These are phyloP conservation scores for Leptographium lundbergii DNA, from an alignment of 2,329 filamentous ascomycete species.

Conservation along the genomic window DNA sequence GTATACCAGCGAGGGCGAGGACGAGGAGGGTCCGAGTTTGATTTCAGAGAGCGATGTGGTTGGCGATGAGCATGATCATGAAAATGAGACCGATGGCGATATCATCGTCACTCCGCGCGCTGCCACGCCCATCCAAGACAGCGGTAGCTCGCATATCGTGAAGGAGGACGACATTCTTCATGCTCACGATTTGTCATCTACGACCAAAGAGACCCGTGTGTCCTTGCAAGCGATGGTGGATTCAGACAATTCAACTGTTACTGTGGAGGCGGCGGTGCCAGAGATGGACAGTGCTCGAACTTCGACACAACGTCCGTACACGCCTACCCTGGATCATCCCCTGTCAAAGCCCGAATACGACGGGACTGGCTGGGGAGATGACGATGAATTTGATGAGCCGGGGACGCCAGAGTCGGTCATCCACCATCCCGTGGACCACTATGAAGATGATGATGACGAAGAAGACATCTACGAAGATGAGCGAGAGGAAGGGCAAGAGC, in stretches of 20 bases:
- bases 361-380: slow-evolving; percentile 47
- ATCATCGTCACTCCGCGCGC: slow-evolving; percentile 37
- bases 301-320: slow-evolving; percentile 29
- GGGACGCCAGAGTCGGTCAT: slow-evolving; percentile 85
- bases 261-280: slow-evolving; percentile 14
- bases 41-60: slow-evolving; percentile 25
- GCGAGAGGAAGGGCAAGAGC: background rate
- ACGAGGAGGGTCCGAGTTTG: slow-evolving; percentile 10
- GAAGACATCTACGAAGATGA: slow-evolving; percentile 6
- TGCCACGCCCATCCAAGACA: slow-evolving; percentile 23
- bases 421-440: slow-evolving; percentile 51
- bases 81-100: slow-evolving; percentile 29
- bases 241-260: slow-evolving; percentile 25
- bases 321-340: slow-evolving; percentile 35
- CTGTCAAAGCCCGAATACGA: slow-evolving; percentile 51
- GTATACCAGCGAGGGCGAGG: slow-evolving; percentile 15
- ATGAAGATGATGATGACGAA: slow-evolving; percentile 3
- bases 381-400: slow-evolving; percentile 45
- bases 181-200: slow-evolving; percentile 2
- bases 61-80: slow-evolving; percentile 16
- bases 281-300: slow-evolving; percentile 25
- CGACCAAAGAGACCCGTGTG: slow-evolving; percentile 12
- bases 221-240: slow-evolving; percentile 7
- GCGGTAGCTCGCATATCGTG: slow-evolving; percentile 7
- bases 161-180: slow-evolving; percentile 10